Evolutionary conservation across 257 asterid genomes (phyloP).

Genomic region (Scutellaria galericulata): DNA sequence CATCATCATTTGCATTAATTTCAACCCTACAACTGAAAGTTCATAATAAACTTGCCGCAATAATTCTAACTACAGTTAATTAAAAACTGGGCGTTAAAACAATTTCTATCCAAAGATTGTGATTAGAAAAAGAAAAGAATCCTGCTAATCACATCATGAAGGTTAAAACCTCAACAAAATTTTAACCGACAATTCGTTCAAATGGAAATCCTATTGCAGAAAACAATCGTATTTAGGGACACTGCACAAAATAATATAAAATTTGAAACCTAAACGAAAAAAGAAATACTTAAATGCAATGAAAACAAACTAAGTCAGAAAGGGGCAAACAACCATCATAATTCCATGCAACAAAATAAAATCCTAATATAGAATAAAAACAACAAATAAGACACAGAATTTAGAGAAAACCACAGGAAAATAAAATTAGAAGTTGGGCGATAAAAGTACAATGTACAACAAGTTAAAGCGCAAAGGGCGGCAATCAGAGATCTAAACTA

Average conservation of each 20-base stretch:
- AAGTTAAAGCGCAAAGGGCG: constrained; percentile 31
- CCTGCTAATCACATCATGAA: constrained; percentile 1
- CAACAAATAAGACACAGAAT: not conserved
- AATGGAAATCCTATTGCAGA: constrained; percentile 16
- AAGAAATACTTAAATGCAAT: constrained; percentile 21
- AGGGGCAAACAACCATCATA: constrained; percentile 5
- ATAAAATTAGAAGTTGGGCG: not conserved
- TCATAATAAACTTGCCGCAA: constrained; percentile 16
- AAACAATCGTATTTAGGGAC: not conserved
- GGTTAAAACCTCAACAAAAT: not conserved
- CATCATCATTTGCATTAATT: constrained; percentile 22
- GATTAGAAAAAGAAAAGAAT: not conserved
- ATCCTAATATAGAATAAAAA: constrained; percentile 9
- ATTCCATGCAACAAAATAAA: constrained; percentile 24
- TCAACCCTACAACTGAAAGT: constrained; percentile 5
- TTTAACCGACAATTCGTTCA: not conserved
- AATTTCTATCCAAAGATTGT: not conserved
- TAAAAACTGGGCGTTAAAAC: not conserved
- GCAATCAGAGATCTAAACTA: constrained; percentile 41
- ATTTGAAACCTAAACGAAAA: constrained; percentile 10
- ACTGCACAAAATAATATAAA: not conserved
- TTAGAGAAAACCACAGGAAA: not conserved
- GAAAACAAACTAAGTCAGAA: constrained; percentile 24
- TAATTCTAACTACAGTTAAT: not conserved
- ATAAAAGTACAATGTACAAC: constrained; percentile 22